phyloP scores from a whole-genome alignment of 768 basidiomycete genomes.

The Lactarius quietus region DNA sequence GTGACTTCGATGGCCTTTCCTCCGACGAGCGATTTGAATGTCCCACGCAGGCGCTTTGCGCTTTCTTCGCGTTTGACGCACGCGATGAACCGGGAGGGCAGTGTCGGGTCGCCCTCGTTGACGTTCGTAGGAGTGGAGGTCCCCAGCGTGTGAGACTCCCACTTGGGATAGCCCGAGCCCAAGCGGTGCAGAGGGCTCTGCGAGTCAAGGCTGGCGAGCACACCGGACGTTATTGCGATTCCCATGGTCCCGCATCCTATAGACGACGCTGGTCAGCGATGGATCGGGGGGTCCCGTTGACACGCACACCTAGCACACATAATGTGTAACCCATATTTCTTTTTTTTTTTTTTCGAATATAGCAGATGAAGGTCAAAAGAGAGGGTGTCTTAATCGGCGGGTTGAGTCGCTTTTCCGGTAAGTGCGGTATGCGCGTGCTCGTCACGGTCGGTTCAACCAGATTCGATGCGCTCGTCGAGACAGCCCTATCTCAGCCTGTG shows the following conservation, averaged over 20 bases:
- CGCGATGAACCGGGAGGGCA: constrained; percentile 79
- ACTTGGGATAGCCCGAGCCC: constrained; percentile 41
- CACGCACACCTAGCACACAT: constrained; percentile 67
- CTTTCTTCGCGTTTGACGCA: constrained; percentile 81
- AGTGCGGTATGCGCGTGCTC: constrained; percentile 44
- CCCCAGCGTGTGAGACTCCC: constrained; percentile 70
- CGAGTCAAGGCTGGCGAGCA: constrained; percentile 76
- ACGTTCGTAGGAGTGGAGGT: constrained; percentile 58
- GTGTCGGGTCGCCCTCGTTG: constrained; percentile 55
- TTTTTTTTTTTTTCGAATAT: constrained; percentile 1
- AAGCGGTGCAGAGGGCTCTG: constrained; percentile 29
- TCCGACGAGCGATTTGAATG: constrained; percentile 56
- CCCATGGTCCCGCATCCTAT: constrained; percentile 99
- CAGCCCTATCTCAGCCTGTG: constrained; percentile 54
- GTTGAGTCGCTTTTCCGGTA: neutral
- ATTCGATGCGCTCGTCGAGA: constrained; percentile 72
- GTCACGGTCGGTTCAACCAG: constrained; percentile 88
- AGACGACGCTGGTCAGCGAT: constrained; percentile 24
- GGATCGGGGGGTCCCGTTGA: constrained; percentile 12
- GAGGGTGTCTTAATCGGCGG: neutral
- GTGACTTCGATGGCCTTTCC: constrained; percentile 69
- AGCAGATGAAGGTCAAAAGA: constrained; percentile 9
- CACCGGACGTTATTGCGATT: constrained; percentile 89
- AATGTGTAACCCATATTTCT: constrained; percentile 86
- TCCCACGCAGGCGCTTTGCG: constrained; percentile 57